Percentiles rank a stretch among this genome's conserved stretches.
phyloP scores from a whole-genome alignment of 192 early-diverging fungal genomes.

The Coemansia sp. region DNA sequence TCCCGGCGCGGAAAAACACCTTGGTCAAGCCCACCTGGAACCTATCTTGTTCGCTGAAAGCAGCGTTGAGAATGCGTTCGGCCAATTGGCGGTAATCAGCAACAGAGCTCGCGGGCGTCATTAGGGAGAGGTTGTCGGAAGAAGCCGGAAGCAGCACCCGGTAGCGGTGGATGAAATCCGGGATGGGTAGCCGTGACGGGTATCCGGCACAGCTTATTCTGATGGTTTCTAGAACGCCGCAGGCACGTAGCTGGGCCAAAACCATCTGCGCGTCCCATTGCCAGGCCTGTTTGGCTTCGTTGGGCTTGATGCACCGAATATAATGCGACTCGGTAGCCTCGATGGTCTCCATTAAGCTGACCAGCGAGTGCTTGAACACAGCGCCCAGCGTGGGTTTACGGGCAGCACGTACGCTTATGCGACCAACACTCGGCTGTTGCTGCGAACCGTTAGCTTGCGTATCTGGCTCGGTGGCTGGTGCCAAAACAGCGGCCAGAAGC shows the following conservation, averaged over 20 bases:
- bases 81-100: slow-evolving; percentile 63
- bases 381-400: slow-evolving; percentile 94
- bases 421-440: background rate
- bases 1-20: slow-evolving; percentile 98
- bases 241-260: slow-evolving; percentile 90
- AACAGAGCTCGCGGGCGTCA: slow-evolving; percentile 48
- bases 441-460: background rate
- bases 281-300: slow-evolving; percentile 91
- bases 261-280: slow-evolving; percentile 94
- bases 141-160: slow-evolving; percentile 50
- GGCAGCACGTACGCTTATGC: slow-evolving; percentile 33
- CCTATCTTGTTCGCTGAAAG: slow-evolving; percentile 80
- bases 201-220: slow-evolving; percentile 98
- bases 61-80: slow-evolving; percentile 59
- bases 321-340: slow-evolving; percentile 91
- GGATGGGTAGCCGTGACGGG: slow-evolving; percentile 83
- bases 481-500: slow-evolving; percentile 79
- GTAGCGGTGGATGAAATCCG: slow-evolving; percentile 89
- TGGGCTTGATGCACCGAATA: slow-evolving; percentile 99
- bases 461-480: slow-evolving; percentile 1
- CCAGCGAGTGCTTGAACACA: slow-evolving; percentile 92
- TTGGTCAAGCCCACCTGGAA: slow-evolving; percentile 94
- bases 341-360: slow-evolving; percentile 94
- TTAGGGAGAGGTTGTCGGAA: slow-evolving; percentile 41
- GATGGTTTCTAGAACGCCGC: slow-evolving; percentile 99